Evolutionary conservation across 2,329 filamentous ascomycete species (phyloP).

Genomic region (Hypoxylon sp.): DNA sequence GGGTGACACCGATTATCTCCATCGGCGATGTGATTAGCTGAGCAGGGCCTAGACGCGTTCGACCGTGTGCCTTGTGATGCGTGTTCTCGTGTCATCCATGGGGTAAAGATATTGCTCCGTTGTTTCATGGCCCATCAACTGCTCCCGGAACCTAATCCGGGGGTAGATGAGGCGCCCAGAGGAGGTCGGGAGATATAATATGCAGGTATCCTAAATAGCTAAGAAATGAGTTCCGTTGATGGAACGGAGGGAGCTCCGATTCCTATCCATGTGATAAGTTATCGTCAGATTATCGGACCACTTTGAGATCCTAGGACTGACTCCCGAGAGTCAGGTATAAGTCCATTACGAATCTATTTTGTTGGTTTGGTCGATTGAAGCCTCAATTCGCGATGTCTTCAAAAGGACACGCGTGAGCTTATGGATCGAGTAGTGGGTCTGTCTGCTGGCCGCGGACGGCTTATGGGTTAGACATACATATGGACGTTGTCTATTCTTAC

Average conservation of each 20-base stretch:
- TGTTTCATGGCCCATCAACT: background rate
- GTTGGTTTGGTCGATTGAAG: slow-evolving; percentile 1
- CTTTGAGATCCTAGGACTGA: background rate
- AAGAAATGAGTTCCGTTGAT: background rate
- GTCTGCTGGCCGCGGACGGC: background rate
- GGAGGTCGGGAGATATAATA: slow-evolving; percentile 2
- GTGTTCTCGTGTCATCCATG: background rate
- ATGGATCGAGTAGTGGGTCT: slow-evolving; percentile 2
- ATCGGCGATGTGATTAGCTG: slow-evolving; percentile 8
- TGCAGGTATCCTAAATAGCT: background rate
- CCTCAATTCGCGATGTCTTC: slow-evolving; percentile 1
- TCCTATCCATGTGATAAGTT: slow-evolving; percentile 9
- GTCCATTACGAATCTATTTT: background rate
- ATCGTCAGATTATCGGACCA: slow-evolving; percentile 37
- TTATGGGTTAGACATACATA: background rate
- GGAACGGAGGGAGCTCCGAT: background rate
- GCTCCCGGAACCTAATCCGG: background rate
- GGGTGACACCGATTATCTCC: slow-evolving; percentile 9
- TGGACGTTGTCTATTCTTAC: background rate
- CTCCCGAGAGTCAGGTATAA: background rate
- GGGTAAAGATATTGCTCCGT: background rate
- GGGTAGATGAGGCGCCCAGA: background rate
- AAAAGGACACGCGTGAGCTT: background rate
- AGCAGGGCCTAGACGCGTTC: background rate
- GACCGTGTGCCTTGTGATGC: slow-evolving; percentile 5